Evolutionary conservation across 352 stramenopile species (phyloP), one percentile per base, ranked within the genome.

Genomic region (Pelagophyceae sp.): DNA sequence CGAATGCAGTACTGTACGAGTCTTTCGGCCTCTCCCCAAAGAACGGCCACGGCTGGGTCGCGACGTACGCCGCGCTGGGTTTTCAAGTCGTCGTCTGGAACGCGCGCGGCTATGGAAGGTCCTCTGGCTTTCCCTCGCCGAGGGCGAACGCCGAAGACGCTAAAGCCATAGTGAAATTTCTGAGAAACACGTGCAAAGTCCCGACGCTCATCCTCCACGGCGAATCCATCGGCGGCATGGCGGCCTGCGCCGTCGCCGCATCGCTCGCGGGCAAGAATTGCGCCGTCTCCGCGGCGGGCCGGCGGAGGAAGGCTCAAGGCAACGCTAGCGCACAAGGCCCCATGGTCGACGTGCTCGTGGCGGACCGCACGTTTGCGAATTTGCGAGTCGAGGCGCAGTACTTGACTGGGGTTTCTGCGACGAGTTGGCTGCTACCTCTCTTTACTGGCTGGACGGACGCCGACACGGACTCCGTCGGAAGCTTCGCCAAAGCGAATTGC

Each of bases 21-120:
- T 58, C 35, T 31, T 74, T 50, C n/a, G 67, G 35, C 35, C 51
- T 74, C 35, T 33, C 35, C 5, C 37, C 67, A 0, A 1, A 1
- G 11, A 37, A 74, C 38, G 67, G 67, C 17, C 19, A 38, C 31
- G 50, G 51, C 61, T 78, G 74, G 74, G 69, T 78, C 58, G 74
- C 64, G 45, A 78, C 51, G 1, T 78, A 78, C 35, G n/a, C 69
- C 27, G 51, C 31, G 19, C n/a, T 71, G 1, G 74, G 74, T 27
- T 35, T 64, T 54, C 61, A 78, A 31, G 74, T 78, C 51, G 74
- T 78, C 61, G 51, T 72, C 38, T 78, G 38, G 37, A 78, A 78
- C 58, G 23, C n/a, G 15, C 50, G 74, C 2, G 74, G 74, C 54
- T 78, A 78, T 54, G 74, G 74, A 0, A 50, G 74, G 20, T 67